These are phyloP conservation scores for Miscanthus lutarioriparius DNA, from an alignment of 176 grass and related monocot species.

Conservation along the genomic window DNA sequence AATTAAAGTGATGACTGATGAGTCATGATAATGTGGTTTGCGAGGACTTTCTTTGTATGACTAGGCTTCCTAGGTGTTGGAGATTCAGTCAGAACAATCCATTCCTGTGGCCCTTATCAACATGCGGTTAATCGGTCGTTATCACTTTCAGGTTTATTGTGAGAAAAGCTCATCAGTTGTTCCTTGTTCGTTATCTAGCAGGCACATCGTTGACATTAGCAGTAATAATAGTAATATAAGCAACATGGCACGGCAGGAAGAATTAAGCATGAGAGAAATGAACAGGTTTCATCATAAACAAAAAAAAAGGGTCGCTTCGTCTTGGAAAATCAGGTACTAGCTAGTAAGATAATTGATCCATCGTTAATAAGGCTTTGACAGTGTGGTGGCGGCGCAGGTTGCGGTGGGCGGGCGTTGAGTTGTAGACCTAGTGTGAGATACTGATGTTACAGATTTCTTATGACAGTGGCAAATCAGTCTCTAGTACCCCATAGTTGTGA, in stretches of 20 bases:
- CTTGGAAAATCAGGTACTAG: no score
- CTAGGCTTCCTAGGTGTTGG: conserved; percentile 5
- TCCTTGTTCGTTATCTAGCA: neutral
- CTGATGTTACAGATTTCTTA: no score
- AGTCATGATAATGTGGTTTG: neutral
- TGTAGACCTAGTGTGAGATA: no score
- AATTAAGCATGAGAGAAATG: neutral
- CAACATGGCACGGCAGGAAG: neutral
- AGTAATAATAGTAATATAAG: neutral
- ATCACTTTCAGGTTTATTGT: neutral
- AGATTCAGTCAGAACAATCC: conserved; percentile 33
- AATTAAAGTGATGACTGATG: neutral
- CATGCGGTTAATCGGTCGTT: neutral
- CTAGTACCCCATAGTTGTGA: no score
- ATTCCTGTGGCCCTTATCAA: neutral
- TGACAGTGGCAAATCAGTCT: no score
- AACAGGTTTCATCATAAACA: neutral
- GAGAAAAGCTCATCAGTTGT: conserved; percentile 1
- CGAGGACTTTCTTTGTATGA: conserved; percentile 6
- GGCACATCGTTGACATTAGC: neutral
- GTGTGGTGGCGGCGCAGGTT: no score
- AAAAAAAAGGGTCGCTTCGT: no score
- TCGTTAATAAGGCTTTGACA: no score
- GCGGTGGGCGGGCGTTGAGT: no score
- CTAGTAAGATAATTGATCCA: no score